A percentile compares a stretch with the other conserved stretches of the same genome.
These are phyloP conservation scores for Penicillium samsonianum DNA, from an alignment of 495 filamentous ascomycete species.

Conservation along the genomic window DNA sequence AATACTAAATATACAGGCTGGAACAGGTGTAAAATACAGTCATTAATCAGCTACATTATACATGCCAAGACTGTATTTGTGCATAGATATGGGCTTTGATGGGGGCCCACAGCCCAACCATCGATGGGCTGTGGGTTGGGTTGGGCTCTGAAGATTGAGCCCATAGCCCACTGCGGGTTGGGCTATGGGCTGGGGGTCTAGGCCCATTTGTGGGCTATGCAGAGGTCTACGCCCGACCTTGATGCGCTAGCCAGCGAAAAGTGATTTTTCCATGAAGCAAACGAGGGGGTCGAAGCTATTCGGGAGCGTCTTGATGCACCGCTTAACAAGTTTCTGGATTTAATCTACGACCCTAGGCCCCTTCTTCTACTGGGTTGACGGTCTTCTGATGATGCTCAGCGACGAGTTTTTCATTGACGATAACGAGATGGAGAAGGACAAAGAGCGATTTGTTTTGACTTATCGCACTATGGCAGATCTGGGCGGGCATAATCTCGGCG, in stretches of 20 bases:
- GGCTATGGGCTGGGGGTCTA: too few species aligned
- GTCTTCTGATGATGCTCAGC: conserved; percentile 9
- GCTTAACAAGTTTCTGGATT: conserved; percentile 30
- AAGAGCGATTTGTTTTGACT: conserved; percentile 25
- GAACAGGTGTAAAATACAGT: too few species aligned
- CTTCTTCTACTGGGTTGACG: conserved; percentile 30
- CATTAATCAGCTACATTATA: too few species aligned
- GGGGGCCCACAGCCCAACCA: too few species aligned
- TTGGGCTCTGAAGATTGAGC: too few species aligned
- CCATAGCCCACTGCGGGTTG: too few species aligned
- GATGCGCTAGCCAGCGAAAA: conserved; percentile 16
- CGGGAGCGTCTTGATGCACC: conserved; percentile 27
- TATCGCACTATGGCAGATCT: conserved; percentile 14
- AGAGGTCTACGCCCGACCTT: conserved; percentile 18
- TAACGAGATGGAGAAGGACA: conserved; percentile 16
- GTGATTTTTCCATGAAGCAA: background rate
- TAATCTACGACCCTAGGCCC: conserved; percentile 20
- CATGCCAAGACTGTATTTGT: too few species aligned
- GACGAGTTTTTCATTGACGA: conserved; percentile 20
- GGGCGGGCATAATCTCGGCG: conserved; percentile 18
- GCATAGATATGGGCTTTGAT: too few species aligned
- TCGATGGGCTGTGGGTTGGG: too few species aligned
- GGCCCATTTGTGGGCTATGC: too few species aligned
- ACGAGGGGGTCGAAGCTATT: conserved; percentile 12
- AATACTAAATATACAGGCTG: too few species aligned